Conservation (phyloP, 768 basidiomycete species). For the Tylopilus subfusipes region DNA sequence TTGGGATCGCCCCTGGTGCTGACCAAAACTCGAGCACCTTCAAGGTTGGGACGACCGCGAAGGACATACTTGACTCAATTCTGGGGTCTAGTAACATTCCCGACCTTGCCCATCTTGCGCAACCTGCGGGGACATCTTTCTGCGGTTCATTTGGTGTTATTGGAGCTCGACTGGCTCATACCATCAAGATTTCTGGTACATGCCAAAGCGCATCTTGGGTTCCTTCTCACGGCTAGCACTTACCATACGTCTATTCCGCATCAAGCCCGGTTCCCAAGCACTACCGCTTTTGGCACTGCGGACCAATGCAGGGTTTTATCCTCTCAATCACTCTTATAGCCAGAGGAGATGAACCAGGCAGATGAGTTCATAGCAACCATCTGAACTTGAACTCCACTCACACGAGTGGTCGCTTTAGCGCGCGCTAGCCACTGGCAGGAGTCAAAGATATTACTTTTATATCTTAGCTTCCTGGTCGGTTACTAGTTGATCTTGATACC, state of each 20-base stretch:
- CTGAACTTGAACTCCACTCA: neutral
- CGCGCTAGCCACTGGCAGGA: neutral
- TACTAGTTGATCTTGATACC: neutral
- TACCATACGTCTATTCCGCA: neutral
- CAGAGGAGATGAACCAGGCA: neutral
- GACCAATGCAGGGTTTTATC: neutral
- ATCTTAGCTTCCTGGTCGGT: neutral
- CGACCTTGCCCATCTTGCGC: constrained; percentile 2
- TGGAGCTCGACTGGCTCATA: constrained; percentile 20
- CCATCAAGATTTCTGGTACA: constrained; percentile 15
- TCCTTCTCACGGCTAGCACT: constrained; percentile 18
- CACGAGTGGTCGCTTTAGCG: neutral
- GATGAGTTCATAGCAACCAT: neutral
- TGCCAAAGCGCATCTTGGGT: constrained; percentile 22
- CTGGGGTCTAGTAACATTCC: constrained; percentile 12
- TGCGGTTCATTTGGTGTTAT: constrained; percentile 25
- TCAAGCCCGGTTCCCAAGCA: neutral
- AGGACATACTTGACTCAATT: constrained; percentile 29
- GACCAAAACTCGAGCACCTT: constrained; percentile 1
- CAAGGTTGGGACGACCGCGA: constrained; percentile 17
- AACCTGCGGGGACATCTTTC: constrained; percentile 22
- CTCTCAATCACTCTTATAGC: neutral
- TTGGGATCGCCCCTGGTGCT: constrained; percentile 30
- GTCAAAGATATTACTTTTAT: neutral
- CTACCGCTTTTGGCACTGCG: neutral